Conservation (phyloP, 2,329 filamentous ascomycete species). For the Elsinoe batatas region DNA sequence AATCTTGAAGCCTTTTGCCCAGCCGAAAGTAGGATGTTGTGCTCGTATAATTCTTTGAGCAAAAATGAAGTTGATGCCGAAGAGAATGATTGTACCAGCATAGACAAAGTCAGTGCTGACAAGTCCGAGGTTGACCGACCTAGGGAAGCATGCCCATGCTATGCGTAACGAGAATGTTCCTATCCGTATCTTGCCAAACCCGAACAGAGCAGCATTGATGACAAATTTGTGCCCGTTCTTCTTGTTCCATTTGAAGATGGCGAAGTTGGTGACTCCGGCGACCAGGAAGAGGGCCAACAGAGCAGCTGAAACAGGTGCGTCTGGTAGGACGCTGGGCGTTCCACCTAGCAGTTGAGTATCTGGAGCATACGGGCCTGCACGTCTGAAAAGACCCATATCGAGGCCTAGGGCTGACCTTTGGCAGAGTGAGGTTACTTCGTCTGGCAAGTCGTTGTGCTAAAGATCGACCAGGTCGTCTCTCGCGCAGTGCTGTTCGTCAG, state of each 20-base stretch:
- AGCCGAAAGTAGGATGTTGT: constrained; percentile 60
- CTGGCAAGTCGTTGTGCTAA: not conserved
- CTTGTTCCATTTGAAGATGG: constrained; percentile 46
- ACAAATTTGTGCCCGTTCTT: constrained; percentile 48
- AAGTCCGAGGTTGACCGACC: constrained; percentile 41
- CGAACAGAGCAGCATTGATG: constrained; percentile 47
- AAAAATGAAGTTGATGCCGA: constrained; percentile 69
- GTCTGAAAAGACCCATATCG: not conserved
- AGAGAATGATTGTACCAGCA: constrained; percentile 64
- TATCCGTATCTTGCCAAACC: constrained; percentile 42
- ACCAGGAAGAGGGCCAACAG: constrained; percentile 50
- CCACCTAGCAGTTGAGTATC: constrained; percentile 46
- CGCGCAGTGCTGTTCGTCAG: not conserved
- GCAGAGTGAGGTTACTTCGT: not conserved
- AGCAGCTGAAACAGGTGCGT: constrained; percentile 55
- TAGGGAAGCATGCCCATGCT: constrained; percentile 41
- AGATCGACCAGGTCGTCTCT: not conserved
- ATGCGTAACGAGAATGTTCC: constrained; percentile 42
- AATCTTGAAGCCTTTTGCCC: constrained; percentile 46
- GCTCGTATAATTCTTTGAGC: constrained; percentile 65
- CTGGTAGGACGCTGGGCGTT: constrained; percentile 46
- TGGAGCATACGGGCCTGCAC: constrained; percentile 14
- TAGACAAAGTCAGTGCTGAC: constrained; percentile 60
- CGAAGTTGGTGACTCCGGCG: constrained; percentile 49
- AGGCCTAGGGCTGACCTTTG: not conserved